These are phyloP conservation scores for Lecanosticta acicola DNA, from an alignment of 2,329 filamentous ascomycete species.

Conservation along the genomic window DNA sequence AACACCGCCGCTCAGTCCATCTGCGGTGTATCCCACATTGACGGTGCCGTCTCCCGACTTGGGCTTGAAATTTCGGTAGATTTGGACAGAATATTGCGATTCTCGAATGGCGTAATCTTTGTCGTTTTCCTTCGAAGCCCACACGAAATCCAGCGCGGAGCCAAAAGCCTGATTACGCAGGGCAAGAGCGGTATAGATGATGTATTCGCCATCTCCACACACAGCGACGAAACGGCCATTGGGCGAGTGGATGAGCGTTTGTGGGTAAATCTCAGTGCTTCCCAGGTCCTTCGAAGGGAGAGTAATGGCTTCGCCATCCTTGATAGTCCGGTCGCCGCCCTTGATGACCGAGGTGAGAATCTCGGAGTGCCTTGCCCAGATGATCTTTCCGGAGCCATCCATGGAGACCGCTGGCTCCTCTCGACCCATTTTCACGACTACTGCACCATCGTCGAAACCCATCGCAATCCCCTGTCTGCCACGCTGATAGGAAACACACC, in stretches of 20 bases:
- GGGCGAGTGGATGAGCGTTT: slow-evolving; percentile 89
- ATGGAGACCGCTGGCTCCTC: slow-evolving; percentile 97
- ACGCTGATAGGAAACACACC: slow-evolving; percentile 95
- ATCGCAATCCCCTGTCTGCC: slow-evolving; percentile 91
- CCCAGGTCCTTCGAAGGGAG: slow-evolving; percentile 92
- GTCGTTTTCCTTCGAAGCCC: slow-evolving; percentile 94
- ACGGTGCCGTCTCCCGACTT: slow-evolving; percentile 66
- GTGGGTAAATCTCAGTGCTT: slow-evolving; percentile 93
- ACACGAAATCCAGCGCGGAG: slow-evolving; percentile 90
- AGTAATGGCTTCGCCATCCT: slow-evolving; percentile 81
- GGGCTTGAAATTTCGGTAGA: slow-evolving; percentile 97
- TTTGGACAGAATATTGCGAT: slow-evolving; percentile 87
- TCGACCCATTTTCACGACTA: slow-evolving; percentile 94
- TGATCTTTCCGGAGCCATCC: slow-evolving; percentile 91
- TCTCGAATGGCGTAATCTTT: slow-evolving; percentile 98
- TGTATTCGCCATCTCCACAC: slow-evolving; percentile 96
- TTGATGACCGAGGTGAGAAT: slow-evolving; percentile 94
- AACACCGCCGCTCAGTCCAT: slow-evolving; percentile 82
- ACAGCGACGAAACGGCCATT: slow-evolving; percentile 86
- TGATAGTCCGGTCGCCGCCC: slow-evolving; percentile 72
- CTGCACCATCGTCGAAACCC: slow-evolving; percentile 94
- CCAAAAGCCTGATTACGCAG: slow-evolving; percentile 98
- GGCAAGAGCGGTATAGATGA: slow-evolving; percentile 93
- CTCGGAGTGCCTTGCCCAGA: slow-evolving; percentile 93
- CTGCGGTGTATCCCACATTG: slow-evolving; percentile 91